Conservation (phyloP, 2,329 filamentous ascomycete species). For the Beauveria sp. region DNA sequence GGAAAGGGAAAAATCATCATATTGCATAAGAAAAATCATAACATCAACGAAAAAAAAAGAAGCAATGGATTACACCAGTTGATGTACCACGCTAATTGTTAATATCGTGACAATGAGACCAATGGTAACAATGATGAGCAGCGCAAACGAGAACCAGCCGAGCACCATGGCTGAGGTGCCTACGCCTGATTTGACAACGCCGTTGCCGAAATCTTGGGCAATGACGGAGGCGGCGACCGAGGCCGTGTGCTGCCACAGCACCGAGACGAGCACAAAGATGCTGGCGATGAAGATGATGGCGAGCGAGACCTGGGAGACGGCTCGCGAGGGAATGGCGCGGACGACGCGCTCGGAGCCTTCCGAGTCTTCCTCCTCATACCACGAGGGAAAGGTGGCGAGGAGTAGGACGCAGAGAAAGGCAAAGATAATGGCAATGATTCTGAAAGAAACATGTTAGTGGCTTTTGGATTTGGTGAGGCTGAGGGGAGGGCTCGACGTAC, state of each 20-base stretch:
- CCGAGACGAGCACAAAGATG: conserved; percentile 66
- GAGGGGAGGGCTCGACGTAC: conserved; percentile 42
- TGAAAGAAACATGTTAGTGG: conserved; percentile 26
- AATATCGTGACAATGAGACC: conserved; percentile 93
- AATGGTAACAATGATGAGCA: conserved; percentile 92
- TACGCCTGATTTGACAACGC: conserved; percentile 76
- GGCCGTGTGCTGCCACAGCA: conserved; percentile 88
- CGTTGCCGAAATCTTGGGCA: conserved; percentile 86
- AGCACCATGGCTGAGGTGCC: conserved; percentile 94
- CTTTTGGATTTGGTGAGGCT: background rate
- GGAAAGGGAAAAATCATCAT: background rate
- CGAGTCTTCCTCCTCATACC: conserved; percentile 84
- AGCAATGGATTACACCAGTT: conserved; percentile 35
- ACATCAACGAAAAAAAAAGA: background rate
- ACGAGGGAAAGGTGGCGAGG: conserved; percentile 92
- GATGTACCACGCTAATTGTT: conserved; percentile 73
- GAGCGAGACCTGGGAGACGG: conserved; percentile 86
- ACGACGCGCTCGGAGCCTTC: conserved; percentile 80
- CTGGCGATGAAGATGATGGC: conserved; percentile 80
- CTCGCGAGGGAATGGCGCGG: conserved; percentile 86
- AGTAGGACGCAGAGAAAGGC: conserved; percentile 93
- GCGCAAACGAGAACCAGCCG: conserved; percentile 92
- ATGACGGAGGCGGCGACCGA: conserved; percentile 93
- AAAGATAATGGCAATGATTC: conserved; percentile 95
- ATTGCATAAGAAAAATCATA: background rate